Base-by-base conservation (phyloP, 495 filamentous ascomycete genomes). In the Neurospora tetraspora region DNA sequence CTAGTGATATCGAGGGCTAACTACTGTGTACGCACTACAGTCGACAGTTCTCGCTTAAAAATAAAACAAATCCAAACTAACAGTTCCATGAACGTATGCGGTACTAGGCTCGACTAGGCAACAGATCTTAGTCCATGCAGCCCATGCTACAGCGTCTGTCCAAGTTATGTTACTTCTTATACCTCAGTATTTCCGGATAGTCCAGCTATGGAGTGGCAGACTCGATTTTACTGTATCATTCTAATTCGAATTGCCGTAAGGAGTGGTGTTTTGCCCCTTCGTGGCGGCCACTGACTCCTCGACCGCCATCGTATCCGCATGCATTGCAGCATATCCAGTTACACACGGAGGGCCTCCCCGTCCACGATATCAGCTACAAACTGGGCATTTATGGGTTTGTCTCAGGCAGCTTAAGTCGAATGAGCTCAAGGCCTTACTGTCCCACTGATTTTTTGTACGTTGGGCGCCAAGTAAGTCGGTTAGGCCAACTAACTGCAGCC, bases 241-340 rank as follows among this genome's bases (percentile, higher is more conserved):
- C 23, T 31, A 27, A 16, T 61, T 61, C 53, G 23, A 61, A 34
- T 14, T 18, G 27, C 23, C 27, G 12, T 65, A 18, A 61, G 12
- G 53, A 31, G 27, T 34, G 11, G 23, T 61, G 27, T 61, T 61
- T 8, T 61, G 23, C 14, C 53, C 27, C 81, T 85, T 86, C 83
- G 84, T 85, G 83, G 83, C 84, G 84, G 73, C 69, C 78, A 80
- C 83, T 85, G 79, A 85, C 79, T 84, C 76, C 79, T 73, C 69
- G 61, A 68, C 31, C 53, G 68, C 27, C 39, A 31, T 75, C 59
- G 68, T 53, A 42, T 70, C 34, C 70, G 59, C 70, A 71, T 76
- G 72, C 73, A 69, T 71, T 70, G 76, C 78, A 77, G 75, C 68
- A 73, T 37, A 61, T 61, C 53, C 69, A 43, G 59, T 72, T 43